Conservation (phyloP, 2,329 filamentous ascomycete species). For the Arachnopeziza araneosa region DNA sequence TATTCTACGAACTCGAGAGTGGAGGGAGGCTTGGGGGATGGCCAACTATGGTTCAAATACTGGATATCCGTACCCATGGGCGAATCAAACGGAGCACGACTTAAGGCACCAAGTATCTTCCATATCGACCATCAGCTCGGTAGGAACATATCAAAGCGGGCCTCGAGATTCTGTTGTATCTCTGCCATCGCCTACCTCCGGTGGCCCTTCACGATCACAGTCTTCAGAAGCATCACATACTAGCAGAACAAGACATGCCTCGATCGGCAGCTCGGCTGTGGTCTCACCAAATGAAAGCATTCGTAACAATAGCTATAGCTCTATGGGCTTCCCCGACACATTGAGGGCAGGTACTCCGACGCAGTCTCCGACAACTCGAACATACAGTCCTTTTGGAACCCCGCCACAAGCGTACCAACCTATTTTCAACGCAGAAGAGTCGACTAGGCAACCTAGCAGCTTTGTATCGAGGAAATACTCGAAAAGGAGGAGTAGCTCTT, state of each 20-base stretch:
- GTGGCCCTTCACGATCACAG: conserved; percentile 3
- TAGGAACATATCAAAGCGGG: conserved; percentile 10
- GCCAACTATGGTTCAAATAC: conserved; percentile 17
- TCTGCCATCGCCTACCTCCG: conserved; percentile 10
- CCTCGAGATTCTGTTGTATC: conserved; percentile 19
- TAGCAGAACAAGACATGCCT: conserved; percentile 22
- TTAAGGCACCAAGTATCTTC: conserved; percentile 16
- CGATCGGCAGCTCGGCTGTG: conserved; percentile 8
- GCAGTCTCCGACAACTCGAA: conserved; percentile 8
- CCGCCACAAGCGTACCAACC: conserved; percentile 18
- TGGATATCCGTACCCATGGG: conserved; percentile 19
- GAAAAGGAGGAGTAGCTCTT: conserved; percentile 15
- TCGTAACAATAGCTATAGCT: conserved; percentile 3
- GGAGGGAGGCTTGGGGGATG: conserved; percentile 11
- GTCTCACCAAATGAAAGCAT: conserved; percentile 5
- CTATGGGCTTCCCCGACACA: conserved; percentile 11
- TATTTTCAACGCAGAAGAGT: conserved; percentile 9
- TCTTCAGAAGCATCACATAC: conserved; percentile 22
- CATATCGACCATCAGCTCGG: conserved; percentile 16
- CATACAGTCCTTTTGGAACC: conserved; percentile 19
- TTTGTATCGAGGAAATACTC: conserved; percentile 11
- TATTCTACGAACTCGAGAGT: background rate
- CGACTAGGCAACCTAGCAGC: conserved; percentile 11
- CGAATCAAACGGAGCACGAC: conserved; percentile 2
- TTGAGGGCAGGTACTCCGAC: conserved; percentile 18